Conservation (phyloP, 169 alveolate species). For the Perkinsus chesapeaki region DNA sequence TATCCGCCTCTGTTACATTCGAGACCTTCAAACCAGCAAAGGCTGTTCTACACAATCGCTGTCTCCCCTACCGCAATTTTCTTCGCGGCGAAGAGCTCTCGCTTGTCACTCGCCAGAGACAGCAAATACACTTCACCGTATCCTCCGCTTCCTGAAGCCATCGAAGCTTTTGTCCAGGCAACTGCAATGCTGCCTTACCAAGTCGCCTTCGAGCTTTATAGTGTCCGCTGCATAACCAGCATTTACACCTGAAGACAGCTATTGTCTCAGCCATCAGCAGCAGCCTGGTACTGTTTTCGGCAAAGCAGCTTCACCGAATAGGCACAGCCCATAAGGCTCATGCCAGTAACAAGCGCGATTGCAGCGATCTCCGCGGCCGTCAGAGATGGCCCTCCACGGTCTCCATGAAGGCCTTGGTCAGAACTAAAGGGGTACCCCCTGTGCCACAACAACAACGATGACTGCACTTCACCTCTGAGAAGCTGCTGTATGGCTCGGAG, state of each 20-base stretch:
- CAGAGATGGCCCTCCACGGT: no score
- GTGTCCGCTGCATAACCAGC: slow-evolving; percentile 21
- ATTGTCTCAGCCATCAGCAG: not conserved
- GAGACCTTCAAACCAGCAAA: no score
- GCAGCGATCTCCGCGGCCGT: not conserved
- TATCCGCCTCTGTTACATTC: slow-evolving; percentile 16
- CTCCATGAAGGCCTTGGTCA: no score
- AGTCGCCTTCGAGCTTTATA: not conserved
- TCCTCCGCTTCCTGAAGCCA: slow-evolving; percentile 21
- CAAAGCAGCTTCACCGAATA: not conserved
- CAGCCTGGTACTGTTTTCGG: not conserved
- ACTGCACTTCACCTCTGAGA: no score
- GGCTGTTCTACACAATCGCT: no score
- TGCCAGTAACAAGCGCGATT: not conserved
- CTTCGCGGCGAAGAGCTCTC: slow-evolving; percentile 15
- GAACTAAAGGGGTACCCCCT: no score
- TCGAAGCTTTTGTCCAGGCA: slow-evolving; percentile 5
- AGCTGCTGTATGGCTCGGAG: not conserved
- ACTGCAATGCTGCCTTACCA: not conserved
- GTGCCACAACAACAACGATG: no score
- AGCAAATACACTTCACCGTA: slow-evolving; percentile 24
- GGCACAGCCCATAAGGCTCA: not conserved
- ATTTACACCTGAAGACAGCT: slow-evolving; percentile 12
- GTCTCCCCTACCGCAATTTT: slow-evolving; percentile 10
- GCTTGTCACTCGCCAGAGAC: not conserved